Conservation (phyloP, 2,329 filamentous ascomycete genomes). For the Zymoseptoria passerinii region DNA sequence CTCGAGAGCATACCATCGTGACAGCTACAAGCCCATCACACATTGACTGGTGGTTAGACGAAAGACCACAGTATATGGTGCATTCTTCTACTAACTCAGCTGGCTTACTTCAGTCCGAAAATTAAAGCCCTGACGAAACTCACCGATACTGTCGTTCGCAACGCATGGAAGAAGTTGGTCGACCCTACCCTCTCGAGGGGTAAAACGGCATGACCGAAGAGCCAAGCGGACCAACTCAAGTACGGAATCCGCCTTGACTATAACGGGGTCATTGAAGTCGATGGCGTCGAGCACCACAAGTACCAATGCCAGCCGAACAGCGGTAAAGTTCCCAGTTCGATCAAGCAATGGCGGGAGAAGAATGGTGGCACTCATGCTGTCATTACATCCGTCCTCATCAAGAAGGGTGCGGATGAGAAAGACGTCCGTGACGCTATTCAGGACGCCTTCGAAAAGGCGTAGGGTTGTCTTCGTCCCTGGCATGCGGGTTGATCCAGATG, state of each 20-base stretch:
- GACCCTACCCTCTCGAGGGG: neutral
- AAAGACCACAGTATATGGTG: no score
- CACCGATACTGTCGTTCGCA: neutral
- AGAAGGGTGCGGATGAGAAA: slow-evolving; percentile 13
- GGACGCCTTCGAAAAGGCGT: no score
- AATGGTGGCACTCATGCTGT: slow-evolving; percentile 28
- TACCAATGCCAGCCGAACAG: slow-evolving; percentile 27
- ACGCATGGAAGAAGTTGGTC: neutral
- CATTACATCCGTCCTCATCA: slow-evolving; percentile 15
- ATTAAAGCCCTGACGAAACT: no score
- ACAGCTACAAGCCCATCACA: no score
- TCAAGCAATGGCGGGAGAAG: slow-evolving; percentile 22
- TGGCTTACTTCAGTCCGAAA: no score
- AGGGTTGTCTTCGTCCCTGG: no score
- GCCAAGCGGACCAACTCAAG: neutral
- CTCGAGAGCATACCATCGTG: no score
- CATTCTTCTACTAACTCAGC: no score
- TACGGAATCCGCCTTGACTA: slow-evolving; percentile 1
- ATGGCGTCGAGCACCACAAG: slow-evolving; percentile 12
- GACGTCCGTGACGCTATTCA: slow-evolving; percentile 4
- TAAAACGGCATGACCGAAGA: neutral
- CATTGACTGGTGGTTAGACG: no score
- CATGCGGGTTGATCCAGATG: no score
- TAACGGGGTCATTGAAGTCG: neutral
- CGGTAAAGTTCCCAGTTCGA: slow-evolving; percentile 23